Evolutionary conservation across 805 yeast genomes (phyloP).

Genomic region (Myxozyma nipponensis): DNA sequence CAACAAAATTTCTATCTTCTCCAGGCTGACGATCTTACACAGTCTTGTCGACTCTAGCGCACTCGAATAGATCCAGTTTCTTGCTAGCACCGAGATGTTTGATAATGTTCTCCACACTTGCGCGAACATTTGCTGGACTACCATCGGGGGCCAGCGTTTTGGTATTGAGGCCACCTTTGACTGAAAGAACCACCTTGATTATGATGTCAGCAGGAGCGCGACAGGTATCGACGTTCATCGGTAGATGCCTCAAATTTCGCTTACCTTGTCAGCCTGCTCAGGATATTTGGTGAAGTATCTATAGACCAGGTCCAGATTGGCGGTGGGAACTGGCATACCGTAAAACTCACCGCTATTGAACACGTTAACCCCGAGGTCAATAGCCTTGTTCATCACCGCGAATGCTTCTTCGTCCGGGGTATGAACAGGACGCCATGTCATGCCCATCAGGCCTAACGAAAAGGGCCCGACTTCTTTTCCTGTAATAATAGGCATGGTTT

Average conservation of each 20-base stretch:
- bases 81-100: conserved; percentile 37
- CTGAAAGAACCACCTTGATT: conserved; percentile 36
- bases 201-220: background rate
- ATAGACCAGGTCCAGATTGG: conserved; percentile 52
- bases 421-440: conserved; percentile 57
- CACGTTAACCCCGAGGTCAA: conserved; percentile 47
- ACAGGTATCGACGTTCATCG: background rate
- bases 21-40: conserved; percentile 8
- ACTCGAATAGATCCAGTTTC: conserved; percentile 61
- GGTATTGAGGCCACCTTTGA: conserved; percentile 55
- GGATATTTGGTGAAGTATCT: conserved; percentile 48
- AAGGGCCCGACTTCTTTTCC: conserved; percentile 28
- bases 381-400: conserved; percentile 49
- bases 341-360: conserved; percentile 72
- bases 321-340: conserved; percentile 35
- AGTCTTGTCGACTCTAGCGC: conserved; percentile 63
- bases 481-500: conserved; percentile 5
- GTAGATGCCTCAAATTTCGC: conserved; percentile 26
- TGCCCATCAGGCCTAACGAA: conserved; percentile 80
- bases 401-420: conserved; percentile 47
- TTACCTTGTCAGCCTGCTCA: conserved; percentile 48
- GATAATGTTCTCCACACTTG: conserved; percentile 28
- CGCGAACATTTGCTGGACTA: conserved; percentile 15
- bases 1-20: background rate
- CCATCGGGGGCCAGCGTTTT: conserved; percentile 41